Percentiles rank a stretch among this genome's conserved stretches.
These are phyloP conservation scores for Pyrus betulifolia DNA, from an alignment of 306 rosid genomes.

Conservation along the genomic window DNA sequence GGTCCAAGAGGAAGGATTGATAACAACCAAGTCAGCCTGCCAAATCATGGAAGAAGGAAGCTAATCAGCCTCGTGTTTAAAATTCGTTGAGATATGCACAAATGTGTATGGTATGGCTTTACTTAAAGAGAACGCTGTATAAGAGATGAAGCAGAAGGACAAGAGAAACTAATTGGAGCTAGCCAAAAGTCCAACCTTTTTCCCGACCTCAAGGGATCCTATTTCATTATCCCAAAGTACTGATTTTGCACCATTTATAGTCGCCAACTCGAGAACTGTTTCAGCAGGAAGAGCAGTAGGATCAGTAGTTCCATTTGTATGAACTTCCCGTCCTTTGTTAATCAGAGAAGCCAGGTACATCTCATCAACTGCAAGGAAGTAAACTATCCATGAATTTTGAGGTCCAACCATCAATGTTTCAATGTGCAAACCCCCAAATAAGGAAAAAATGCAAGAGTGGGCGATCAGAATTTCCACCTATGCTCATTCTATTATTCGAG, in stretches of 20 bases:
- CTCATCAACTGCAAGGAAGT: conserved; percentile 69
- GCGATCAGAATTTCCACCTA: conserved; percentile 31
- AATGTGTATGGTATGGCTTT: neutral
- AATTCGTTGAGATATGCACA: neutral
- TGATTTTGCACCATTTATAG: conserved; percentile 73
- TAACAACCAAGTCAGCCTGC: conserved; percentile 75
- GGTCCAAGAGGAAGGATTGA: conserved; percentile 67
- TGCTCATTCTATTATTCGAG: conserved; percentile 89
- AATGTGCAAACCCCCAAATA: neutral
- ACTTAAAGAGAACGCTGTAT: neutral
- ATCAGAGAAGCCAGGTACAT: conserved; percentile 85
- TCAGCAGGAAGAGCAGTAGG: conserved; percentile 75
- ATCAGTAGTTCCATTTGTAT: conserved; percentile 52
- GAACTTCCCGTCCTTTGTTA: conserved; percentile 75
- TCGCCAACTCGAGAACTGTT: conserved; percentile 61
- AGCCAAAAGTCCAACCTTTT: conserved; percentile 50
- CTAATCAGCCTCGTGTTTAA: conserved; percentile 17
- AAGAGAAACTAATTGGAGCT: conserved; percentile 3
- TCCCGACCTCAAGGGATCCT: conserved; percentile 88
- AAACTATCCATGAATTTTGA: conserved; percentile 14
- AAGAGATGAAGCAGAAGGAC: conserved; percentile 9
- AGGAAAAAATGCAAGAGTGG: neutral
- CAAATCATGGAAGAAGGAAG: conserved; percentile 15
- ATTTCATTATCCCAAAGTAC: conserved; percentile 75
- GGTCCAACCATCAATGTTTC: neutral